These are phyloP conservation scores for Lactarius psammicola DNA, from an alignment of 768 basidiomycete species.

Conservation along the genomic window DNA sequence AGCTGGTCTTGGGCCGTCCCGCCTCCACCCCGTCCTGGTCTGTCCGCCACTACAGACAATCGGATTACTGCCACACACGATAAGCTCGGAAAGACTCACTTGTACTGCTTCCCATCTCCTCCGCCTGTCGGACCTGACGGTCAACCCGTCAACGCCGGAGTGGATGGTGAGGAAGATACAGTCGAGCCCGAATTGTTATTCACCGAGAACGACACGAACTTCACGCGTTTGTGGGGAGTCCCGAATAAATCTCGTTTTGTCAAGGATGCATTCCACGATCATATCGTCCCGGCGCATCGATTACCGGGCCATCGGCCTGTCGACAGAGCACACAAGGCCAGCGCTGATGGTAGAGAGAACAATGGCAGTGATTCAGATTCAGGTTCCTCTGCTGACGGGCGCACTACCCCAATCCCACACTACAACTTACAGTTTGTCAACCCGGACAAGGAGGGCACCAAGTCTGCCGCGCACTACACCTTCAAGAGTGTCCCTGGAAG, in stretches of 20 bases:
- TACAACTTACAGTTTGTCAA: constrained; percentile 64
- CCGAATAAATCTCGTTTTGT: constrained; percentile 79
- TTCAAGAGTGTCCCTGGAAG: constrained; percentile 85
- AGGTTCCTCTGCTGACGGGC: constrained; percentile 44
- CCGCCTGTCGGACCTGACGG: constrained; percentile 80
- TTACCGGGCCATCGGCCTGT: constrained; percentile 41
- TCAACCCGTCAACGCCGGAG: constrained; percentile 44
- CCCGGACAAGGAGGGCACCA: constrained; percentile 85
- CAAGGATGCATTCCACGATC: constrained; percentile 98
- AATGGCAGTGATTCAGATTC: constrained; percentile 36
- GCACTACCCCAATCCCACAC: constrained; percentile 52
- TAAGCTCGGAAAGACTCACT: constrained; percentile 67
- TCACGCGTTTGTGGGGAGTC: constrained; percentile 83
- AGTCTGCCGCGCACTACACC: constrained; percentile 87
- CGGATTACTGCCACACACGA: constrained; percentile 73
- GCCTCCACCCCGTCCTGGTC: constrained; percentile 61
- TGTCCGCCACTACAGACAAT: constrained; percentile 56
- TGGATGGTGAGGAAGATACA: constrained; percentile 62
- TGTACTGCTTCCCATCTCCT: constrained; percentile 91
- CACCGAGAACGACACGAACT: constrained; percentile 98
- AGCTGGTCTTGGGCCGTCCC: constrained; percentile 93
- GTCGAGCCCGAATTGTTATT: constrained; percentile 87
- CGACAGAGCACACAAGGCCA: constrained; percentile 26
- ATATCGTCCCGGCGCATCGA: constrained; percentile 86
- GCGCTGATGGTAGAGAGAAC: constrained; percentile 13